Base-by-base conservation (phyloP, 1,284 basidiomycete species). In the Puccinia triticina region DNA sequence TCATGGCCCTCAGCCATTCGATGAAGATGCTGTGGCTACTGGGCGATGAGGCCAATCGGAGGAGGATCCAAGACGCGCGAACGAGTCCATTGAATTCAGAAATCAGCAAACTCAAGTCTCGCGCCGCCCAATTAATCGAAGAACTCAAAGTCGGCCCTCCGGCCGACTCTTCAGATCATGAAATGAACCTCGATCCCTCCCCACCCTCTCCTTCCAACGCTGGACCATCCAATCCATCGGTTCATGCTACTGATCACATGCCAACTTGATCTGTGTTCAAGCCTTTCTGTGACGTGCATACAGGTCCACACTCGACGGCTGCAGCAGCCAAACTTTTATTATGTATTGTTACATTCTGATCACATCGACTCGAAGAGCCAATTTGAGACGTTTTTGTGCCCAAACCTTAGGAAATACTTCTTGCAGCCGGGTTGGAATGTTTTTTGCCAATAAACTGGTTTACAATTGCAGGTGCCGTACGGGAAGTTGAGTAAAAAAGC, bases 1-100 rank as follows among this genome's bases (percentile, higher is more conserved):
- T 81, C 16, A 61, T 73, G 57, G 46, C 48, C 50, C 37, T 81
- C 12, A 81, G 78, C 29, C 78, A 81, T 64, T 81, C 69, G 32
- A 81, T 81, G 78, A 81, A 81, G 32, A 81, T 81, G 78, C 29
- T 81, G 16, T 81, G 78, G 78, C 78, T 81, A 23, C 26, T 81
- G 46, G 78, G 78, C 12, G 78, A 81, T 64, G 78, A 81, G 34
- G 69, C 78, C 16, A 34, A 81, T 50, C 46, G 40, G 16, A 57
- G 69, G 21, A 71, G 57, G 21, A 79, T 79, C 29, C 77, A 69
- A 40, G 77, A 79, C 29, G 16, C 50, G 4, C 46, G 32, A 29
- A 57, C 53, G 26, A 40, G 18, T 2, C n/a, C 72, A 34, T 57
- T 74, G 50, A 74, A 37, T 57, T 34, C 50, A n/a, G 75, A 77